phyloP scores from a whole-genome alignment of 768 basidiomycete species.

The Rhodocollybia butyracea region DNA sequence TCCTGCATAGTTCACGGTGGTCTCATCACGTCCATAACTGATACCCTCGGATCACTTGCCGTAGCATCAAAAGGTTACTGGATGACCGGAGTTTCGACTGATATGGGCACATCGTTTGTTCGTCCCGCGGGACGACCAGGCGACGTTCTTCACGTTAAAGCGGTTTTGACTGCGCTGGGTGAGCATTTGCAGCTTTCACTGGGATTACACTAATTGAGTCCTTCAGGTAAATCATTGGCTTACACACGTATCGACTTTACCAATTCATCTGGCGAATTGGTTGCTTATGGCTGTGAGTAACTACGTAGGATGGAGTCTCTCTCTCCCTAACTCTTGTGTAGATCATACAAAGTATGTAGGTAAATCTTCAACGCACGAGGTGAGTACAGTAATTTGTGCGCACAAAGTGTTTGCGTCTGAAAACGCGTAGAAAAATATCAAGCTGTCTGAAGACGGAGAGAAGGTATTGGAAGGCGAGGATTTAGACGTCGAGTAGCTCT shows the following conservation, averaged over 20 bases:
- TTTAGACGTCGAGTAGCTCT: constrained; percentile 25
- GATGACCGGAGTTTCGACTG: constrained; percentile 88
- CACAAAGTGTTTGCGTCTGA: not conserved
- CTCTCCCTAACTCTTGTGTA: constrained; percentile 22
- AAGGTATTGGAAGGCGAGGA: constrained; percentile 63
- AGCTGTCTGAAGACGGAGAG: constrained; percentile 78
- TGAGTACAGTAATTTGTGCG: constrained; percentile 19
- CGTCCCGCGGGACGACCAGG: constrained; percentile 72
- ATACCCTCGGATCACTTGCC: constrained; percentile 83
- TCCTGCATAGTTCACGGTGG: constrained; percentile 69
- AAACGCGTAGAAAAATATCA: constrained; percentile 59
- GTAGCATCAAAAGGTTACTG: constrained; percentile 78
- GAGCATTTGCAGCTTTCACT: constrained; percentile 5
- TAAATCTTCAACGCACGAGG: constrained; percentile 50
- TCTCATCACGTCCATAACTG: constrained; percentile 76
- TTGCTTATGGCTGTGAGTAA: constrained; percentile 77
- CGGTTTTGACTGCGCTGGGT: constrained; percentile 71
- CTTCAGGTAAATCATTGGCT: constrained; percentile 72
- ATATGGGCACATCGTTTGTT: constrained; percentile 76
- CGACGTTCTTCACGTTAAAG: constrained; percentile 62
- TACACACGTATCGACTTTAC: constrained; percentile 82
- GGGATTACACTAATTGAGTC: not conserved
- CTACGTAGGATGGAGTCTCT: not conserved
- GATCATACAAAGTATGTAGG: constrained; percentile 88
- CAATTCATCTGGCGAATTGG: constrained; percentile 57